These are phyloP conservation scores for Leccinum griseonigrum DNA, from an alignment of 1,284 basidiomycete species.

Conservation along the genomic window DNA sequence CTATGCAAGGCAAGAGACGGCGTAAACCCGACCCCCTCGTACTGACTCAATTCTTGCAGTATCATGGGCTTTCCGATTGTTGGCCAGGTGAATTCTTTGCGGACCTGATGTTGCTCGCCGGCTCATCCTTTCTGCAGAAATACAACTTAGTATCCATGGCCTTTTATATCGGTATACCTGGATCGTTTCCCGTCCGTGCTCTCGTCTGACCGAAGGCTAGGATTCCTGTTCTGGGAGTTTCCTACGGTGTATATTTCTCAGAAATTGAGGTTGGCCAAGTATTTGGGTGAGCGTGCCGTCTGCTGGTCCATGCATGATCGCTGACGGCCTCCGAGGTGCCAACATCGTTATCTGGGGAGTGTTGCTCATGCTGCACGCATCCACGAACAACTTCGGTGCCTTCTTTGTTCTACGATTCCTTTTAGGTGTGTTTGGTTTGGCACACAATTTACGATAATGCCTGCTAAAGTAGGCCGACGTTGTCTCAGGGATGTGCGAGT, in stretches of 20 bases:
- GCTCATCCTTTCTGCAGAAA: slow-evolving; percentile 34
- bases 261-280: slow-evolving; percentile 57
- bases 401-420: slow-evolving; percentile 65
- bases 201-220: slow-evolving; percentile 29
- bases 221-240: slow-evolving; percentile 63
- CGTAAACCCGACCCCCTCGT: neutral
- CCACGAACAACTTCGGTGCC: slow-evolving; percentile 52
- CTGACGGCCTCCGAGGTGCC: slow-evolving; percentile 35
- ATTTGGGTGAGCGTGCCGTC: slow-evolving; percentile 43
- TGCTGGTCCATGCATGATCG: neutral
- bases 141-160: slow-evolving; percentile 68
- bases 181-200: neutral
- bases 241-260: slow-evolving; percentile 67
- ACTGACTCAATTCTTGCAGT: slow-evolving; percentile 31
- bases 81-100: slow-evolving; percentile 45
- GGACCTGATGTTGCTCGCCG: neutral
- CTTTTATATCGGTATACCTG: slow-evolving; percentile 37
- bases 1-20: slow-evolving; percentile 51
- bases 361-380: slow-evolving; percentile 60
- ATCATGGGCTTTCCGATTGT: slow-evolving; percentile 66
- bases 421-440: slow-evolving; percentile 40
- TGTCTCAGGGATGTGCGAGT: slow-evolving; percentile 59
- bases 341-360: slow-evolving; percentile 65
- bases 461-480: neutral
- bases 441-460: neutral